Evolutionary conservation across 306 rosid species (phyloP).

Genomic region (Pueraria montana): DNA sequence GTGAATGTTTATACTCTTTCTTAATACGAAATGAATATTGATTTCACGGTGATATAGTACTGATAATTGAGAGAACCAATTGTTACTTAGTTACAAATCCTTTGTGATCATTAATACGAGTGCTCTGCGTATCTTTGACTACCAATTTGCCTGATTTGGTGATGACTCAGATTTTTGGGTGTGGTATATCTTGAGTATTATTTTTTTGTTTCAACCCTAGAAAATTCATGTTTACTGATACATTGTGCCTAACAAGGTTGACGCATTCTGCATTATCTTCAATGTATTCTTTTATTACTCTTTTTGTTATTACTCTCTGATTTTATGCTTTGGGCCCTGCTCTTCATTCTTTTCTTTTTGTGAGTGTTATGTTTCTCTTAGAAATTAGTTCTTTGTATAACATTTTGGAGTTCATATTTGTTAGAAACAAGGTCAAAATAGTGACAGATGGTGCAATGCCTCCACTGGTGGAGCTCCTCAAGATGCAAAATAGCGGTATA

Average conservation of each 20-base stretch:
- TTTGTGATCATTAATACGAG: not conserved
- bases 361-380: constrained; percentile 42
- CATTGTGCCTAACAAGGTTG: constrained; percentile 6
- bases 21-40: constrained; percentile 21
- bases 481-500: constrained; percentile 64
- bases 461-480: constrained; percentile 85
- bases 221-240: constrained; percentile 22
- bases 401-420: constrained; percentile 51
- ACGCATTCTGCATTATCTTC: not conserved
- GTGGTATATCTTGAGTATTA: constrained; percentile 1
- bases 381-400: constrained; percentile 41
- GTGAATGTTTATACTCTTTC: constrained; percentile 22
- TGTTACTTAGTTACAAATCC: not conserved
- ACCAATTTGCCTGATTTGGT: constrained; percentile 27
- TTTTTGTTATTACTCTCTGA: constrained; percentile 8
- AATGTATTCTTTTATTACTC: not conserved
- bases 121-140: constrained; percentile 19
- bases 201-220: constrained; percentile 10
- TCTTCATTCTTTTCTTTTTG: constrained; percentile 25
- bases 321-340: constrained; percentile 26
- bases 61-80: constrained; percentile 19
- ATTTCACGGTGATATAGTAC: constrained; percentile 12
- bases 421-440: constrained; percentile 88
- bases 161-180: constrained; percentile 22
- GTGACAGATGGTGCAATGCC: constrained; percentile 84